Evolutionary conservation across 768 basidiomycete genomes (phyloP).

Genomic region (Paxillus involutus): DNA sequence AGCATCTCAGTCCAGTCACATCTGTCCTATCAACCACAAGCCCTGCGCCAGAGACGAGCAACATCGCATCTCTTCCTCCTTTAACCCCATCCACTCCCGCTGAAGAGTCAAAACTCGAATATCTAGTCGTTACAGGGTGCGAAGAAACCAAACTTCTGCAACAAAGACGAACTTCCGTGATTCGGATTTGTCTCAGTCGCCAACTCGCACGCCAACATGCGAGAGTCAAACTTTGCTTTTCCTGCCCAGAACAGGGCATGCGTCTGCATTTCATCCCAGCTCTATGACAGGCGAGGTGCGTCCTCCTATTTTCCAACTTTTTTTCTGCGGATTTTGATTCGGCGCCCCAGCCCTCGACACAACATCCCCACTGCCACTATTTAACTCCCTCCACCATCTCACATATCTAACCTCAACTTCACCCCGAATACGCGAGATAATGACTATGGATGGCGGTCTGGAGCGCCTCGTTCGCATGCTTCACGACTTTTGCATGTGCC

Average conservation of each 20-base stretch:
- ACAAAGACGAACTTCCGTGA: conserved; percentile 8
- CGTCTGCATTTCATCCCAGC: conserved; percentile 90
- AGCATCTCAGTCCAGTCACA: conserved; percentile 29
- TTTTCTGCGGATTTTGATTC: conserved; percentile 9
- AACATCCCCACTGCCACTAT: conserved; percentile 62
- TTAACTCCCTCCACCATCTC: conserved; percentile 95
- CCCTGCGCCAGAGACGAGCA: conserved; percentile 16
- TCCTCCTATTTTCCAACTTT: conserved; percentile 8
- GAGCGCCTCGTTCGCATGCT: conserved; percentile 93
- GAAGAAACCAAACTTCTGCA: background rate
- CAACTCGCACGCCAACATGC: conserved; percentile 52
- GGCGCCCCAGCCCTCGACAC: conserved; percentile 46
- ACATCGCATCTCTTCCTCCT: conserved; percentile 14
- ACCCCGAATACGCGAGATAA: conserved; percentile 95
- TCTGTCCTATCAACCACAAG: conserved; percentile 27
- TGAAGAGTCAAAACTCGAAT: background rate
- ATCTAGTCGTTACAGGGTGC: background rate
- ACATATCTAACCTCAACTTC: conserved; percentile 97
- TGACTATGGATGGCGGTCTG: conserved; percentile 96
- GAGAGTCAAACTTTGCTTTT: conserved; percentile 94
- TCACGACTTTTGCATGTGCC: conserved; percentile 82
- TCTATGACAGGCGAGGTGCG: conserved; percentile 93
- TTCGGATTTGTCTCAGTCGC: conserved; percentile 16
- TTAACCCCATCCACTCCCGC: conserved; percentile 2
- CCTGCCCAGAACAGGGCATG: conserved; percentile 93